Conservation (phyloP, 306 rosid species). For the Rosa lucieae region DNA sequence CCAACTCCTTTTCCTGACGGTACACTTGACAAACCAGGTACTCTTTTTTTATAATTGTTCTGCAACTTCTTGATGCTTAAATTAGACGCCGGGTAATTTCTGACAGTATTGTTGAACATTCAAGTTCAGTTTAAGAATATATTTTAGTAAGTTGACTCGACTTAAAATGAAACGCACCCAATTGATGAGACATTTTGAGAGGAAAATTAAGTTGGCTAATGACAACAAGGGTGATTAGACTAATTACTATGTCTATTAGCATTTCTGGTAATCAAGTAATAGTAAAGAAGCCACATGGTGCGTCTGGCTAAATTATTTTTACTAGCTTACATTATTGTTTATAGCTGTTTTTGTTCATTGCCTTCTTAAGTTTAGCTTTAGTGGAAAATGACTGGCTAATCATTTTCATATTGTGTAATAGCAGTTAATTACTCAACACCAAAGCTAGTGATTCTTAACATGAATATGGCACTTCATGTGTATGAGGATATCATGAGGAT, state of each 20-base stretch:
- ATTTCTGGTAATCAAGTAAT: not conserved
- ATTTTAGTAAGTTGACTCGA: not conserved
- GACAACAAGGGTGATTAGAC: not conserved
- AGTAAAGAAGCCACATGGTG: not conserved
- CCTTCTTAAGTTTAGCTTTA: not conserved
- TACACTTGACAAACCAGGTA: conserved; percentile 90
- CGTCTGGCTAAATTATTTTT: not conserved
- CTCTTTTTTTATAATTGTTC: not conserved
- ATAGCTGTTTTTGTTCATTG: not conserved
- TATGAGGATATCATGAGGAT: conserved; percentile 95
- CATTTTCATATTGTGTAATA: conserved; percentile 24
- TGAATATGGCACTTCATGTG: conserved; percentile 95
- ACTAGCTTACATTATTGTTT: not conserved
- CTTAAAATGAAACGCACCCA: not conserved
- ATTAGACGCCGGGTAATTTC: not conserved
- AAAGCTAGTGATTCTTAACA: conserved; percentile 85
- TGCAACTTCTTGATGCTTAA: not conserved
- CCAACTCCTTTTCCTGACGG: conserved; percentile 75
- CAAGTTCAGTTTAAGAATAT: not conserved
- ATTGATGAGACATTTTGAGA: not conserved
- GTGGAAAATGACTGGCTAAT: conserved; percentile 16
- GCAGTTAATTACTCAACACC: conserved; percentile 71
- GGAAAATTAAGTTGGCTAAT: not conserved
- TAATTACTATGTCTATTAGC: not conserved
- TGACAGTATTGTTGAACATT: not conserved